Percentiles rank a stretch among this genome's conserved stretches.
Conservation (phyloP, 257 asterid species). For the Striga asiatica region DNA sequence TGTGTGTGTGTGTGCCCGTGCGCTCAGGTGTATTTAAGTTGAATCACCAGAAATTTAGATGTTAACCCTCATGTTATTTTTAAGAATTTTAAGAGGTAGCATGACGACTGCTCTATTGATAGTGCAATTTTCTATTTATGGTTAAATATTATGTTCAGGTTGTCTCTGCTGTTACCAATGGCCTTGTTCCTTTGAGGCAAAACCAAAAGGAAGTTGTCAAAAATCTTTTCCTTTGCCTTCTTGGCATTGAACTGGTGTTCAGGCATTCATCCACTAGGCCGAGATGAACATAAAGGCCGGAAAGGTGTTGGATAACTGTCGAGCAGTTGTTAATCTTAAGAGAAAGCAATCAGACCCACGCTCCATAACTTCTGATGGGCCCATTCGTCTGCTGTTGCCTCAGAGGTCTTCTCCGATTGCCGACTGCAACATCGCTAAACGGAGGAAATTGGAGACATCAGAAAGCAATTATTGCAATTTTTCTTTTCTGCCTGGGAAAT, state of each 20-base stretch:
- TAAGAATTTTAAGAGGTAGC: not conserved
- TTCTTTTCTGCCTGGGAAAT: slow-evolving; percentile 1
- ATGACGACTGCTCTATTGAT: not conserved
- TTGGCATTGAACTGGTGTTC: slow-evolving; percentile 30
- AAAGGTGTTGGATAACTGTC: slow-evolving; percentile 35
- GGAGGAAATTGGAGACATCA: not conserved
- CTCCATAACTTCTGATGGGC: not conserved
- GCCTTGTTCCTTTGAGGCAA: slow-evolving; percentile 32
- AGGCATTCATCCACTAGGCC: slow-evolving; percentile 45
- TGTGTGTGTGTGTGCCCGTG: not conserved
- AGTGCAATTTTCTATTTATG: not conserved
- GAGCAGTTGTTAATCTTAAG: slow-evolving; percentile 2
- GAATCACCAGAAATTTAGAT: too few relatives aligned
- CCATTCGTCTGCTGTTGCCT: not conserved
- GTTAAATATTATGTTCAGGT: slow-evolving; percentile 22
- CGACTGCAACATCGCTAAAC: not conserved
- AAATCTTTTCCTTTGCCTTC: slow-evolving; percentile 23
- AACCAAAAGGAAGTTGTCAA: slow-evolving; percentile 20
- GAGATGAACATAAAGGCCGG: slow-evolving; percentile 52
- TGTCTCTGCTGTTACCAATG: slow-evolving; percentile 26
- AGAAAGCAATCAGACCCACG: slow-evolving; percentile 5
- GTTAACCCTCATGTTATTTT: too few relatives aligned
- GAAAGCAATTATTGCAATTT: not conserved
- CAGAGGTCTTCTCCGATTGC: not conserved
- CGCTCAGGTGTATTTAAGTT: not conserved